phyloP scores from a whole-genome alignment of 495 filamentous ascomycete species.

The Immersiella caudata region DNA sequence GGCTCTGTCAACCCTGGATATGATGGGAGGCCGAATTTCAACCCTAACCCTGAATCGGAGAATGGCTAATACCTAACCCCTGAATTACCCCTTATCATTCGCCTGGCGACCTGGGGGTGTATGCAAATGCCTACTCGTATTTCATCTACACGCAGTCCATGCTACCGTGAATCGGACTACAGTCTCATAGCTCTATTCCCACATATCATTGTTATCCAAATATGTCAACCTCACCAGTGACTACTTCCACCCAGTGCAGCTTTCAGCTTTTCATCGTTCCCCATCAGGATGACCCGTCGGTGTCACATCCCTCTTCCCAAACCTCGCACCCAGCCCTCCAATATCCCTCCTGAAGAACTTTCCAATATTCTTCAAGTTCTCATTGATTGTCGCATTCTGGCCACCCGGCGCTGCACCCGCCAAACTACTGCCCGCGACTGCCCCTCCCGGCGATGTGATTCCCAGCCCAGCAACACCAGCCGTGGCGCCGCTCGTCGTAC shows the following conservation, averaged over 20 bases:
- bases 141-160: no score
- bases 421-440: conserved; percentile 54
- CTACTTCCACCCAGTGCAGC: background rate
- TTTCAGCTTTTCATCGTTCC: conserved; percentile 5
- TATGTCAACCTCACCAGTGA: no score
- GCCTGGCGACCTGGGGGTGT: no score
- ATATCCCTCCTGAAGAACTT: conserved; percentile 94
- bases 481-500: conserved; percentile 52
- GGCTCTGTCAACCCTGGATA: no score
- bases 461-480: conserved; percentile 49
- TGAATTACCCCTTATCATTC: no score
- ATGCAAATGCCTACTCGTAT: no score
- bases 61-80: no score
- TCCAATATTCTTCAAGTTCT: conserved; percentile 91
- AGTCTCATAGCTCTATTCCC: no score
- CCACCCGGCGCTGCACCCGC: conserved; percentile 57
- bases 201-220: no score
- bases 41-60: no score
- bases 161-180: no score
- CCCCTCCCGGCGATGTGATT: conserved; percentile 13
- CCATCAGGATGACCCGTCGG: conserved; percentile 28
- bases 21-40: no score
- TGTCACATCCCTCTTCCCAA: conserved; percentile 55
- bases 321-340: conserved; percentile 76
- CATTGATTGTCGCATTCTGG: conserved; percentile 70